phyloP scores from a whole-genome alignment of 352 stramenopile genomes.

The Globisporangium solare region DNA sequence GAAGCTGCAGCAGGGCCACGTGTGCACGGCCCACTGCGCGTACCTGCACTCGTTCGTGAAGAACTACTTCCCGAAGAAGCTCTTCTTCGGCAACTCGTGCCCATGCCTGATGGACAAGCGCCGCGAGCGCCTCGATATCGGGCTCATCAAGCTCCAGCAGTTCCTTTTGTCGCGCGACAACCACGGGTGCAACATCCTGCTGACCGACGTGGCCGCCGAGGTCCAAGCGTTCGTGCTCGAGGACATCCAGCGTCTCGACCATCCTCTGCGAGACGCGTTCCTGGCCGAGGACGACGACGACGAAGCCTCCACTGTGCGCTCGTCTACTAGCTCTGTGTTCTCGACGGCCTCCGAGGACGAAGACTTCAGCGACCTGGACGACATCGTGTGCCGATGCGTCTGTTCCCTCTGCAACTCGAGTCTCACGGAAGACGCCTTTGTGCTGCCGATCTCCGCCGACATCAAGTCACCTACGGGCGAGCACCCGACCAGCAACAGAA shows the following conservation, averaged over 20 bases:
- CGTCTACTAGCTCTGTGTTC: conserved; percentile 5
- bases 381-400: background rate
- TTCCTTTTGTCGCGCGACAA: conserved; percentile 30
- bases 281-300: background rate
- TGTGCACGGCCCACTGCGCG: conserved; percentile 22
- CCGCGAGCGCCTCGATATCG: conserved; percentile 22
- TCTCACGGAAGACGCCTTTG: background rate
- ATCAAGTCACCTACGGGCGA: background rate
- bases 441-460: background rate
- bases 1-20: conserved; percentile 17
- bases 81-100: conserved; percentile 16
- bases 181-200: conserved; percentile 25
- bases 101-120: conserved; percentile 13
- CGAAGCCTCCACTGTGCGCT: background rate
- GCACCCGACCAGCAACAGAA: too few relatives aligned
- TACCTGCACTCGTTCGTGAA: conserved; percentile 23
- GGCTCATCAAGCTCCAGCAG: conserved; percentile 29
- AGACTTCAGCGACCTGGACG: conserved; percentile 7
- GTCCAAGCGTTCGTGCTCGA: conserved; percentile 25
- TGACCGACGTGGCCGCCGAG: conserved; percentile 18
- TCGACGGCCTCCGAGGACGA: conserved; percentile 27
- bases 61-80: conserved; percentile 25
- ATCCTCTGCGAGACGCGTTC: conserved; percentile 18
- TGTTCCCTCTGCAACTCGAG: conserved; percentile 1
- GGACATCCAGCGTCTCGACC: conserved; percentile 22